A percentile compares a stretch with the other conserved stretches of the same genome.
Conservation (phyloP, 2,329 filamentous ascomycete genomes). For the Fusarium sp. region DNA sequence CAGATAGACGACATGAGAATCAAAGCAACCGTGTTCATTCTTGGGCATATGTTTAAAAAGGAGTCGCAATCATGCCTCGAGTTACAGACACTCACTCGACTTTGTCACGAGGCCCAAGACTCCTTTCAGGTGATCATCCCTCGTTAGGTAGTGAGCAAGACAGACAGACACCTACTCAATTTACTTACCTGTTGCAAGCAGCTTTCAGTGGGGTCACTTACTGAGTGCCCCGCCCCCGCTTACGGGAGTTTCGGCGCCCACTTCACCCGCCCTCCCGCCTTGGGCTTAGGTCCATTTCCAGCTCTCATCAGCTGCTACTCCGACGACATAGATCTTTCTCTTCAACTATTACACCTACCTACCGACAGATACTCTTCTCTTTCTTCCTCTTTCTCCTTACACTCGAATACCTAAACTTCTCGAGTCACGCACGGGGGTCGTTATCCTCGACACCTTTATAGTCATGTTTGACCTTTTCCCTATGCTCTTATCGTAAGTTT, state of each 20-base stretch:
- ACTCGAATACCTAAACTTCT: background rate
- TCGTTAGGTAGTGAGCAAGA: background rate
- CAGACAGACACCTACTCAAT: no score
- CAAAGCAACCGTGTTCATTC: conserved; percentile 17
- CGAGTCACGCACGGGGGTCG: conserved; percentile 1
- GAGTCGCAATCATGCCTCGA: background rate
- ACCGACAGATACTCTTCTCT: background rate
- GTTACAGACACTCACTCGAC: conserved; percentile 9
- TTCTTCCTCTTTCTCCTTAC: conserved; percentile 1
- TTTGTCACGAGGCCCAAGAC: conserved; percentile 22
- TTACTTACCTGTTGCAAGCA: background rate
- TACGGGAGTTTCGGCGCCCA: conserved; percentile 40
- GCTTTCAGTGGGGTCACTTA: conserved; percentile 19
- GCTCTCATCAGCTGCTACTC: conserved; percentile 7
- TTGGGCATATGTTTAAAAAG: background rate
- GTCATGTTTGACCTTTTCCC: conserved; percentile 83
- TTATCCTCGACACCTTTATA: conserved; percentile 34
- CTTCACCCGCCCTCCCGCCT: conserved; percentile 16
- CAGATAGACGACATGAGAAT: background rate
- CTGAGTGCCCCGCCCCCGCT: conserved; percentile 39
- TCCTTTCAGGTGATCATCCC: conserved; percentile 31
- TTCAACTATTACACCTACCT: conserved; percentile 15
- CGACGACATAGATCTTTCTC: conserved; percentile 1
- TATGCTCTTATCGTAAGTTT: conserved; percentile 79
- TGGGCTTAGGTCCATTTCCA: background rate